phyloP scores from a whole-genome alignment of 2,329 filamentous ascomycete species.

The Ceratocystis alfenasii region DNA sequence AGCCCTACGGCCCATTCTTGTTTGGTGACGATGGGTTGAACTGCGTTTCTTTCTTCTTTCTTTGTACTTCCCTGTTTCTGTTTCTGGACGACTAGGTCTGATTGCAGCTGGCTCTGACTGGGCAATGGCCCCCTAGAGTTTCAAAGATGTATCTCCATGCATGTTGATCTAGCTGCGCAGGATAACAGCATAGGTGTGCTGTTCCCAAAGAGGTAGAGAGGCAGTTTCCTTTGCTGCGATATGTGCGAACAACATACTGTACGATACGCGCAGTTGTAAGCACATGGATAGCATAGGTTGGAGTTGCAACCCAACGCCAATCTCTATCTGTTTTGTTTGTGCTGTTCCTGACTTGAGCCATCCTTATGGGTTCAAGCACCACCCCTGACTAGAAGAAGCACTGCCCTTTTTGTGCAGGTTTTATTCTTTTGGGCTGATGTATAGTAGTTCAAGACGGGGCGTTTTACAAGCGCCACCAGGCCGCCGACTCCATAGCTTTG shows the following conservation, averaged over 20 bases:
- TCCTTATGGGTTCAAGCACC: neutral
- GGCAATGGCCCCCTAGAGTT: neutral
- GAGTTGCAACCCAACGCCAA: neutral
- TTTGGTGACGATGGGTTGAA: neutral
- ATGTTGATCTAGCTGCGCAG: neutral
- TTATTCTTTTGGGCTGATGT: neutral
- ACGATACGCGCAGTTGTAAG: neutral
- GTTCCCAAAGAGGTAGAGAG: neutral
- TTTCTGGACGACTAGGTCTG: neutral
- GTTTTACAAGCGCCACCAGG: neutral
- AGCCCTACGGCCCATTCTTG: neutral
- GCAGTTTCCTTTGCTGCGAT: neutral
- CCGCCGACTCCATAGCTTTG: neutral
- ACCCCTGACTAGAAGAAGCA: neutral
- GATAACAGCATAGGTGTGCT: neutral
- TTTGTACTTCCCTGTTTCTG: neutral
- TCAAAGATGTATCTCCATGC: constrained; percentile 1
- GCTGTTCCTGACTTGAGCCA: neutral
- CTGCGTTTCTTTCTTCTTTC: neutral
- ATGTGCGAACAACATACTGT: neutral
- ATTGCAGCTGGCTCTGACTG: neutral
- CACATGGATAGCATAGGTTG: neutral
- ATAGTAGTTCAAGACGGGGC: neutral
- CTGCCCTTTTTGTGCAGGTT: neutral
- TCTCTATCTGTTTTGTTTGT: neutral